Base-by-base conservation (phyloP, 2,329 filamentous ascomycete species). In the Exophiala dermatitidis region DNA sequence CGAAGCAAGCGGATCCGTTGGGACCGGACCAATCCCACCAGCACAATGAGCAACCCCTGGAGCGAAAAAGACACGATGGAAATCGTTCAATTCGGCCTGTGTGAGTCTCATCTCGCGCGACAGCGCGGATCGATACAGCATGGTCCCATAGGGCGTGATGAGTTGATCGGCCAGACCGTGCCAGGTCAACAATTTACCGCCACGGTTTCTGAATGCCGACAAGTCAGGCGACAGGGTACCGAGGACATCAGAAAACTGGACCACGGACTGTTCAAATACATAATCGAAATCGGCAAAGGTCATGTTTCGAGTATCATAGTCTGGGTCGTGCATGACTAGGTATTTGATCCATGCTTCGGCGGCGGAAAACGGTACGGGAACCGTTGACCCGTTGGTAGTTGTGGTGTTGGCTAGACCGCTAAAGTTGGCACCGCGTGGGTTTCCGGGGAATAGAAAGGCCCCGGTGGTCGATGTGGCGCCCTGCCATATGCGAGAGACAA, bases 111-210 rank as follows among this genome's bases (percentile, higher is more conserved):
- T n/a, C 28, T 67, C 46, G 2, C 52, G 53, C 0, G 68, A 69
- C 2, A 69, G 68, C 4, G 66, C 63, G 19, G 19, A 19, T 19
- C 19, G 19, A 19, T 19, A 19, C 19, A 19, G 19, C 19, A 19
- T 19, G 19, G 19, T 19, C 19, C 19, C 19, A 19, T 19, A 19
- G 1, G 66, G 61, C 28, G 63, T 61, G 52, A 74, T 72, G 9
- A 71, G 49, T 19, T 66, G 53, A 52, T 74, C 71, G 2, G 62
- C 64, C 4, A 43, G 3, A 26, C 72, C 73, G 49, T 75, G 73
- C 66, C 68, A 74, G 1, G 65, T 68, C 12, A 75, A 66, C 62
- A 75, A 66, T 56, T 74, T 75, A 1, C 51, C 51, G 4, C 51
- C 46, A 67, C 72, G 0, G 69, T 71, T 1, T 57, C 46, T 63